A percentile compares a stretch with the other conserved stretches of the same genome.
These are phyloP conservation scores for Chalciporus sphaerocephalus DNA, from an alignment of 768 basidiomycete species.

Conservation along the genomic window DNA sequence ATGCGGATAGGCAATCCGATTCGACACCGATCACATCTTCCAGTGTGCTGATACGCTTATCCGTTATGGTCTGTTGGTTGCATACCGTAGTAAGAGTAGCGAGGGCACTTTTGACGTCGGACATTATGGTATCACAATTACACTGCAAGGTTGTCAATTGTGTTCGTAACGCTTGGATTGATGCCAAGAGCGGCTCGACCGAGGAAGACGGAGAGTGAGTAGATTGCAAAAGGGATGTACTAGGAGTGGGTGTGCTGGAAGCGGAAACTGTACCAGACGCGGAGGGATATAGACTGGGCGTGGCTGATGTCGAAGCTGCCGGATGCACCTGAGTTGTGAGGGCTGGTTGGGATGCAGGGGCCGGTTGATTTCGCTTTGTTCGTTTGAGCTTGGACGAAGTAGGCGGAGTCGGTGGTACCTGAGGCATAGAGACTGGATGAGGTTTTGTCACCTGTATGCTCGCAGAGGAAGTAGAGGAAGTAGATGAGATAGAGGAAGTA, in stretches of 20 bases:
- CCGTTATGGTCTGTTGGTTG: conserved; percentile 12
- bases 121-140: conserved; percentile 3
- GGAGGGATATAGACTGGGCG: neutral
- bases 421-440: too few relatives aligned
- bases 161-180: conserved; percentile 8
- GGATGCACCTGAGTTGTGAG: neutral
- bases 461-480: too few relatives aligned
- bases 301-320: neutral
- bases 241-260: neutral
- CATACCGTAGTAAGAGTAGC: conserved; percentile 14
- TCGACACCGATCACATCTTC: conserved; percentile 14
- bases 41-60: conserved; percentile 6
- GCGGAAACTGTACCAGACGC: neutral
- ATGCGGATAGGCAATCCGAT: neutral
- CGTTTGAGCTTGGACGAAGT: too few relatives aligned
- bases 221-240: neutral
- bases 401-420: too few relatives aligned
- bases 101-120: conserved; percentile 15
- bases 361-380: conserved; percentile 1
- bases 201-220: neutral
- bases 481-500: too few relatives aligned
- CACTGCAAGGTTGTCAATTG: conserved; percentile 16
- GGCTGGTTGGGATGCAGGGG: neutral
- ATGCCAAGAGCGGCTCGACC: neutral
- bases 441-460: too few relatives aligned